Base-by-base conservation (phyloP, 495 filamentous ascomycete species). In the Trichoderma parareesei region DNA sequence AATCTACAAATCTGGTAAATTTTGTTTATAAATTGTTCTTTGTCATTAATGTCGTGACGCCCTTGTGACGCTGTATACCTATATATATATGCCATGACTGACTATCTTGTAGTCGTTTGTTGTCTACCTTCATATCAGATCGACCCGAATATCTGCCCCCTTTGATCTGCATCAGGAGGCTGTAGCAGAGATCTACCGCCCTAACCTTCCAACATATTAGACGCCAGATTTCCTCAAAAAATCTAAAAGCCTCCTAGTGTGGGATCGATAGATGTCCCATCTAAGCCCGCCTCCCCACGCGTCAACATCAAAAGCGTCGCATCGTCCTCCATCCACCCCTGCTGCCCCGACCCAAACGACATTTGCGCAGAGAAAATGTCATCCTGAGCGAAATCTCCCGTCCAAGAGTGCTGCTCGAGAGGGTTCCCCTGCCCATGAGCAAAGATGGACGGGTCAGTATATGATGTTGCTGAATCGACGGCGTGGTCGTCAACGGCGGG, bases 331-430 rank as follows among this genome's bases (percentile, higher is more conserved):
- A 33, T 38, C 64, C 64, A 60, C 18, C 59, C 48, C 13, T 60
- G 33, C 16, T 61, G 38, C 6, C 33, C 27, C 38, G 13, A 2
- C 11, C 53, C 59, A 20, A 40, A 43, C 2, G 18, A 65, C 35
- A 65, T 63, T 67, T 75, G 74, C 7, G 60, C 62, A 11, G 42
- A 5, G 20, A 63, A 63, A 40, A 63, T 63, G n/a, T 46, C 61
- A 7, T 37, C 61, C 11, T 63, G 40, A 0, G 16, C 5, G n/a
- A 44, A 37, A 14, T 48, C 18, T n/a, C 33, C 60, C 8, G 40
- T 11, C 61, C 61, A 63, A 37, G 61, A 0, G 18, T n/a, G 18
- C 38, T 41, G 38, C 8, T 40, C 38, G 8, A 14, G 4, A 33
- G n/a, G 6, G 10, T 43, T 33, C 5, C 4, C 37, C 9, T 49